Evolutionary conservation across 345 rosid genomes (phyloP).

Genomic region (Aquilaria sinensis): DNA sequence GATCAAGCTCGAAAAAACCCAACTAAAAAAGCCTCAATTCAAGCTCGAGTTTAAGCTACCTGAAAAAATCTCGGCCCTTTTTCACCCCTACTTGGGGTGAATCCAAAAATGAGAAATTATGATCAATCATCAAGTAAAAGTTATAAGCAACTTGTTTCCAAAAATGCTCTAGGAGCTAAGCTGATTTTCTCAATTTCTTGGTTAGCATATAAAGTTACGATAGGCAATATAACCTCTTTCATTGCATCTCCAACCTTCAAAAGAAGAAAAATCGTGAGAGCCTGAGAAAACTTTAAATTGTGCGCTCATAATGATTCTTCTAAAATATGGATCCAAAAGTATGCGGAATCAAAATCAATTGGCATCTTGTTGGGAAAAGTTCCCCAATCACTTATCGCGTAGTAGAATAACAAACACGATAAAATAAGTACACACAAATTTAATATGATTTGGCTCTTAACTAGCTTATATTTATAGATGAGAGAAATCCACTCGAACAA

Average conservation of each 20-base stretch:
- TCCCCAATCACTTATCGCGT: no score
- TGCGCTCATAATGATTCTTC: neutral
- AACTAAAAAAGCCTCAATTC: no score
- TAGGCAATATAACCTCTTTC: constrained; percentile 82
- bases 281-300: neutral
- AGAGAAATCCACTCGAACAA: no score
- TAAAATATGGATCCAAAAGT: constrained; percentile 7
- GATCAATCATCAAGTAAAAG: constrained; percentile 10
- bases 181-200: constrained; percentile 68
- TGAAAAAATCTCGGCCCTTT: no score
- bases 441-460: no score
- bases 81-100: no score
- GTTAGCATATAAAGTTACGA: constrained; percentile 77
- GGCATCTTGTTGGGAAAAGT: neutral
- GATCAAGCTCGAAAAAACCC: no score
- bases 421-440: no score
- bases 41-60: no score
- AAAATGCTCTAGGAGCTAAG: constrained; percentile 73
- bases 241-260: constrained; percentile 94
- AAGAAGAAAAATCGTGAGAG: neutral
- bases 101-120: neutral
- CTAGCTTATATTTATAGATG: no score
- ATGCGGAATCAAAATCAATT: constrained; percentile 58
- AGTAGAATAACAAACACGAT: no score
- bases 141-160: constrained; percentile 63